Evolutionary conservation across 805 yeast genomes (phyloP), one percentile per base, ranked within the genome.

Genomic region (Scheffersomyces amazonensis): DNA sequence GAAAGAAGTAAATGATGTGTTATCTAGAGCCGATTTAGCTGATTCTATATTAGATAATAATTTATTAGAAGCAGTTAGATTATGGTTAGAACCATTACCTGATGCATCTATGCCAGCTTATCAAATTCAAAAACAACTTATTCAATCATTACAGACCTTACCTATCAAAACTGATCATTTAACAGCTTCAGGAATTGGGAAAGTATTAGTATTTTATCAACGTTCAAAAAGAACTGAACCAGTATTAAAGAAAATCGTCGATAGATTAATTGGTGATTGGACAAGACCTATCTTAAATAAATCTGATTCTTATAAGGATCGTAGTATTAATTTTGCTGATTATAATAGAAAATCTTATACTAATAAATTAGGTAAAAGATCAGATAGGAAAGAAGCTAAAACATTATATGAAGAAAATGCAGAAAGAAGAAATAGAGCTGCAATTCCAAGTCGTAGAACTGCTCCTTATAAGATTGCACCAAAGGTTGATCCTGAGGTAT

Each of bases 61-160:
- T 61, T 64, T 93, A 51, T 71, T 93, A 42, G 97, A 91, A 53
- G 91, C 96, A 35, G 90, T 93, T 19, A 77, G 98, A 50, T 82
- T 88, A 59, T 93, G 99, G 99, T 73, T 93, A 41, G 99, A 93
- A 62, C 99, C 99, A 21, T 73, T 93, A 52, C 99, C 99, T 3
- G 98, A 95, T 71, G 96, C 95, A 32, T 87, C 96, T 9, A 73
- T 93, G 64, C 99, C 99, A n/a, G 90, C 96, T 1, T 93, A 85
- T 66, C 96, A 89, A 60, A 91, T 93, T 48, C 99, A 93, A 61
- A 87, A 84, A 60, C 90, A 85, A 39, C 66, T 93, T 50, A 86
- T 93, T 49, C 69, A 71, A 15, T 84, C 95, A 25, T 66, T 93
- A 40, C 73, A 76, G 22, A 75, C 80, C 39, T 72, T 93, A 42